Evolutionary conservation across 331 rosid species (phyloP), one percentile per base, ranked within the genome.

Genomic region (Prunus yedoensis): DNA sequence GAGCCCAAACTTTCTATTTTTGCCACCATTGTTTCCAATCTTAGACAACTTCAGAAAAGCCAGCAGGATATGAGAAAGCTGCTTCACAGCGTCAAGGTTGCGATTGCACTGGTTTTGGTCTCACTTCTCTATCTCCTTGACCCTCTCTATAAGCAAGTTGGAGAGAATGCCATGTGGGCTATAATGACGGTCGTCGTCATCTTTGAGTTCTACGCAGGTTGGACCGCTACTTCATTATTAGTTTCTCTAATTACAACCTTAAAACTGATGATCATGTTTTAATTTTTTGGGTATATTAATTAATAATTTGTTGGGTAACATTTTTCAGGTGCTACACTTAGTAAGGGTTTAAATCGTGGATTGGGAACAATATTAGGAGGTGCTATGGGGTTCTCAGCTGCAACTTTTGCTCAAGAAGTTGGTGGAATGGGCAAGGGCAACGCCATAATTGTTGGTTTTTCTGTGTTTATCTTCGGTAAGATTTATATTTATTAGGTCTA

Each of bases 161-260:
- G 97, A 63, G 92, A 89, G 10, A 90, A 91, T 79, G 97, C 96
- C 73, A 90, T 91, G 97, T 94, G 99, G 99, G 96, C 99, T 62
- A 86, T 91, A 11, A 94, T 94, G 95, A 94, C 99, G 1, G 99
- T 94, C n/a, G 83, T 90, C 0, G 99, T 94, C 71, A 81, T 90
- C 71, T 91, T 89, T 68, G 99, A 94, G 82, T 89, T 87, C 88
- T 90, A 74, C 3, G 96, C 98, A 82, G 97, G 98, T 84, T 16
- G 1, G 15, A 4, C 15, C 57, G 57, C 52, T 4, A 49, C 52
- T 13, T 49, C 16, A n/a, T n/a, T n/a, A 49, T 49, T 49, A 49
- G 10, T 13, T 38, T 38, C 9, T 38, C 43, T 6, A 38, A 6
- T 35, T 6, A 35, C 41, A 35, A 38, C 8, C 43, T 38, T 38